Evolutionary conservation across 345 rosid genomes (phyloP).

Genomic region (Camelina neglecta): DNA sequence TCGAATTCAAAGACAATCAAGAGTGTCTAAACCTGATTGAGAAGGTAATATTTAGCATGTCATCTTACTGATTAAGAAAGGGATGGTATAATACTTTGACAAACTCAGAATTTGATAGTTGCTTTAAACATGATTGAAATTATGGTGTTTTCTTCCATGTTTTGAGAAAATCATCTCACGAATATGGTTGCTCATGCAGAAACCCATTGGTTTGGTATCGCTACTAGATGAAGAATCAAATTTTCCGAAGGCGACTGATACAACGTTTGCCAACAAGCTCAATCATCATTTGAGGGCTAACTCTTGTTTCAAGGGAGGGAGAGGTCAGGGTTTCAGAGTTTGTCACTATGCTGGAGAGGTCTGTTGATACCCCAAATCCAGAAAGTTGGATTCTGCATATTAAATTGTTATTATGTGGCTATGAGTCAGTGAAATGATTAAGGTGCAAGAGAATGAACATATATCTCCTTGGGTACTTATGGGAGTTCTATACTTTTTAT

Average conservation of each 20-base stretch:
- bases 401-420: conserved; percentile 7
- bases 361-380: conserved; percentile 29
- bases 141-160: neutral
- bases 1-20: conserved; percentile 86
- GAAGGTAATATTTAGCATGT: conserved; percentile 53
- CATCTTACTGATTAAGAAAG: neutral
- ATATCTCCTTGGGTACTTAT: neutral
- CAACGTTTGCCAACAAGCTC: conserved; percentile 82
- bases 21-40: conserved; percentile 86
- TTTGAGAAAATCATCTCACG: neutral
- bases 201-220: conserved; percentile 80
- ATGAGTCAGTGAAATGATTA: neutral
- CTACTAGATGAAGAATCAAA: conserved; percentile 89
- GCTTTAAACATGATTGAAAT: neutral
- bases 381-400: neutral
- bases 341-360: conserved; percentile 95
- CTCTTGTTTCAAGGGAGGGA: conserved; percentile 77
- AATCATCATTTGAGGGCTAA: conserved; percentile 69
- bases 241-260: conserved; percentile 79
- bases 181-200: conserved; percentile 57
- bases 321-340: conserved; percentile 72
- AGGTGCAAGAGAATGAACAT: conserved; percentile 8
- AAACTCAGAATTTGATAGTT: neutral
- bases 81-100: neutral
- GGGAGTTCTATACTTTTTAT: conserved; percentile 9